Percentiles rank a stretch among this genome's conserved stretches.
Evolutionary conservation across 495 filamentous ascomycete genomes (phyloP).

Genomic region (Xylaria castorea): DNA sequence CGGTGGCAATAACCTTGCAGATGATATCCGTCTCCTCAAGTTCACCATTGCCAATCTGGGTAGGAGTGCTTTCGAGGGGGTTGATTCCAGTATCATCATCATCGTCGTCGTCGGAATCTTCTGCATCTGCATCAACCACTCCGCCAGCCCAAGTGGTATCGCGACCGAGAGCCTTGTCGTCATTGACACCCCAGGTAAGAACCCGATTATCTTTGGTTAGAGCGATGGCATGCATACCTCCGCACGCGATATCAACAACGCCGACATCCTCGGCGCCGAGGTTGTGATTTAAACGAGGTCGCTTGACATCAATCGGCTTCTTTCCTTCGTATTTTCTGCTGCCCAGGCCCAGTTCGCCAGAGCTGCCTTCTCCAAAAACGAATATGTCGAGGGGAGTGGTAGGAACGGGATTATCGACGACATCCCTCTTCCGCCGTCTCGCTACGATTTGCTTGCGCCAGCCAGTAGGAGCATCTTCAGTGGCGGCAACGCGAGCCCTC

Average conservation of each 20-base stretch:
- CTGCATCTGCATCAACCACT: conserved; percentile 55
- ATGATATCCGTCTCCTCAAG: conserved; percentile 62
- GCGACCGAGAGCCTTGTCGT: conserved; percentile 70
- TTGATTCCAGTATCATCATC: conserved; percentile 61
- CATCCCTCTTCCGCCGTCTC: conserved; percentile 13
- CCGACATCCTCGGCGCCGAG: conserved; percentile 60
- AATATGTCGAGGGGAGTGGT: conserved; percentile 43
- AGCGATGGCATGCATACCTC: conserved; percentile 71
- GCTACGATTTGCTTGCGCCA: conserved; percentile 18
- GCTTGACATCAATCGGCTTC: conserved; percentile 62
- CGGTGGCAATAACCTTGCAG: conserved; percentile 65
- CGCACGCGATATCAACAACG: conserved; percentile 67
- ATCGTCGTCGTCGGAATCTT: conserved; percentile 55
- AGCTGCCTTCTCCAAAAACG: conserved; percentile 62
- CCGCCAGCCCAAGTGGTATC: conserved; percentile 62
- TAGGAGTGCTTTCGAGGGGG: conserved; percentile 64
- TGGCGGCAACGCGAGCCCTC: conserved; percentile 21
- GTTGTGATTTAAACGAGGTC: conserved; percentile 60
- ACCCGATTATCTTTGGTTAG: conserved; percentile 70
- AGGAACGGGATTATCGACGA: conserved; percentile 23
- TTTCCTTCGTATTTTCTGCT: conserved; percentile 51
- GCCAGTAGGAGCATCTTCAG: conserved; percentile 20
- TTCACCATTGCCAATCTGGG: conserved; percentile 51
- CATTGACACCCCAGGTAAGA: conserved; percentile 76
- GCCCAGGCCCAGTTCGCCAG: conserved; percentile 63